A percentile compares a stretch with the other conserved stretches of the same genome.
These are phyloP conservation scores for Talaromyces sp. DNA, from an alignment of 2,329 filamentous ascomycete genomes.

Conservation along the genomic window DNA sequence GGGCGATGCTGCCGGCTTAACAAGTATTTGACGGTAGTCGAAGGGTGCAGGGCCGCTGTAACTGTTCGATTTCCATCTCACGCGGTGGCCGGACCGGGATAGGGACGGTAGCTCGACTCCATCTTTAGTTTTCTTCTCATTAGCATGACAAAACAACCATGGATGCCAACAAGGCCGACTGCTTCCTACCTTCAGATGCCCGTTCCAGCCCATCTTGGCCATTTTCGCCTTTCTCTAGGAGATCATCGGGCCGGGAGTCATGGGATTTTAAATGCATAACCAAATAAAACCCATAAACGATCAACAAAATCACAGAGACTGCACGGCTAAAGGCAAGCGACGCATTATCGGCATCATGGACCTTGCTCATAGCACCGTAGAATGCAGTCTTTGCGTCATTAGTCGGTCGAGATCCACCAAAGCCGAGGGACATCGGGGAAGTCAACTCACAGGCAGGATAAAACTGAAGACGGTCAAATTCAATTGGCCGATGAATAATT, in stretches of 20 bases:
- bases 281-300: constrained; percentile 7
- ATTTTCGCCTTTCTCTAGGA: not conserved
- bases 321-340: constrained; percentile 75
- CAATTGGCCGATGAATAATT: constrained; percentile 86
- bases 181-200: not conserved
- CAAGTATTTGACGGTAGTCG: constrained; percentile 7
- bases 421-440: not conserved
- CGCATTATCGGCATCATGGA: constrained; percentile 56
- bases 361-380: constrained; percentile 70
- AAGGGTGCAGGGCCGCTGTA: not conserved
- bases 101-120: not conserved
- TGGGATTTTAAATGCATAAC: constrained; percentile 14
- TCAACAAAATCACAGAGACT: constrained; percentile 23
- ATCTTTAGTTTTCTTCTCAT: not conserved
- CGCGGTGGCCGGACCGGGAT: not conserved
- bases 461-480: constrained; percentile 85
- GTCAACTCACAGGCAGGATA: constrained; percentile 69
- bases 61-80: not conserved
- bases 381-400: not conserved
- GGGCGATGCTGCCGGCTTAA: not conserved
- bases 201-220: not conserved
- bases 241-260: not conserved
- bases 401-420: not conserved
- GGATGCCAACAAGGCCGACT: not conserved
- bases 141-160: not conserved